Percentiles rank a stretch among this genome's conserved stretches.
phyloP scores from a whole-genome alignment of 768 basidiomycete genomes.

The Grammothele lineata region DNA sequence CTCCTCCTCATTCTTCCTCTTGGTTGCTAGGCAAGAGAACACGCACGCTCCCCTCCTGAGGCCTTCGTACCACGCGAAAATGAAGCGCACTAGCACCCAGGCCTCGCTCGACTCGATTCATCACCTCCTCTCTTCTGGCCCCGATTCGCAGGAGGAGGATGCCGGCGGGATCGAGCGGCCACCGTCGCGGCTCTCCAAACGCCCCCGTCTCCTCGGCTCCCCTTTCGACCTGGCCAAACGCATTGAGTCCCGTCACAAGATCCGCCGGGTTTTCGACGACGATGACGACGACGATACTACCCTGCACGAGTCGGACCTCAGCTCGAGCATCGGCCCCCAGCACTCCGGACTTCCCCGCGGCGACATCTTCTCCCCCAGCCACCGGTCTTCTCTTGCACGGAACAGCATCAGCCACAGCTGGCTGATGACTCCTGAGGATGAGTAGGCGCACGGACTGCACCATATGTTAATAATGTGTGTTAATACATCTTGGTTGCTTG shows the following conservation, averaged over 20 bases:
- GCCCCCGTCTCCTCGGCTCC: conserved; percentile 19
- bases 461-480: too few species aligned
- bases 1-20: not conserved
- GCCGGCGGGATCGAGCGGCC: conserved; percentile 3
- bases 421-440: conserved; percentile 10
- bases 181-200: conserved; percentile 16
- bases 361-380: conserved; percentile 15
- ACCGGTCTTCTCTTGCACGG: not conserved
- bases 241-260: conserved; percentile 2
- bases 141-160: not conserved
- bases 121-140: conserved; percentile 1
- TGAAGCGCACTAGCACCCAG: conserved; percentile 20
- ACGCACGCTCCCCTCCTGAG: not conserved
- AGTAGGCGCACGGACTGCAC: too few species aligned
- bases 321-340: conserved; percentile 13
- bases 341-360: conserved; percentile 14
- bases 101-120: conserved; percentile 12
- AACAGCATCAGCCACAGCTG: not conserved
- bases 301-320: conserved; percentile 5
- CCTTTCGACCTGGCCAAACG: conserved; percentile 19
- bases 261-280: not conserved
- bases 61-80: not conserved
- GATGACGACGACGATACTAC: conserved; percentile 1
- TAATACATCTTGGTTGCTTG: too few species aligned
- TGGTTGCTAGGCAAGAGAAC: conserved; percentile 1